Conservation (phyloP, 805 yeast genomes). For the Metschnikowia orientalis region DNA sequence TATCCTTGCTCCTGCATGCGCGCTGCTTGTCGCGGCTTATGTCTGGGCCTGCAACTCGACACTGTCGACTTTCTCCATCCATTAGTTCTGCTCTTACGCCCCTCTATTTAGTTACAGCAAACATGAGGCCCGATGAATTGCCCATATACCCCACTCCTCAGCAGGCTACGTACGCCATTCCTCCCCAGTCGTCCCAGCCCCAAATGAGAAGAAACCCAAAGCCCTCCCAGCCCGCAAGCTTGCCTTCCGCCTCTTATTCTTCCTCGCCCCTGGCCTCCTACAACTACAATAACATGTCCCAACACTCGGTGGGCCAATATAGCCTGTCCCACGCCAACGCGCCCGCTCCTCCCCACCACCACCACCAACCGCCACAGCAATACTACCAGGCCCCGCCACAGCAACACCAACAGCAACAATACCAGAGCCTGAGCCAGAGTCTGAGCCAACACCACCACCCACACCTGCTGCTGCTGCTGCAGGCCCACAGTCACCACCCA, state of each 20-base stretch:
- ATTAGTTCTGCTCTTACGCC: too few relatives aligned
- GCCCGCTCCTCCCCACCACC: constrained; percentile 1
- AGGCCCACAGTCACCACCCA: constrained; percentile 1
- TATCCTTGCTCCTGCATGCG: too few relatives aligned
- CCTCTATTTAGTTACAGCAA: too few relatives aligned
- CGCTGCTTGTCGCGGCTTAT: too few relatives aligned
- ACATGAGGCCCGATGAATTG: constrained; percentile 32
- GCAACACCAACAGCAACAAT: constrained; percentile 5
- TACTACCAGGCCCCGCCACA: constrained; percentile 2
- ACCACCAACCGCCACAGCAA: constrained; percentile 5
- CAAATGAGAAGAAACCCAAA: constrained; percentile 4
- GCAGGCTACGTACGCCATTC: constrained; percentile 30
- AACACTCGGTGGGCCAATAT: constrained; percentile 4
- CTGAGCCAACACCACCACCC: constrained; percentile 1
- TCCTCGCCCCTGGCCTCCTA: constrained; percentile 1
- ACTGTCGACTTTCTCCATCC: too few relatives aligned
- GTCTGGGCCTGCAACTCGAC: too few relatives aligned
- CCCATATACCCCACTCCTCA: constrained; percentile 45
- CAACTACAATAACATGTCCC: constrained; percentile 3
- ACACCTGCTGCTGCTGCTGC: constrained; percentile 3
- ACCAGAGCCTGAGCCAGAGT: not conserved
- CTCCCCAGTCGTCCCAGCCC: constrained; percentile 8
- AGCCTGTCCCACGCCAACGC: constrained; percentile 3
- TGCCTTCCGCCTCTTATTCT: constrained; percentile 4
- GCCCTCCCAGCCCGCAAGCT: constrained; percentile 9